These are phyloP conservation scores for Vitis amurensis DNA, from an alignment of 164 flowering plant genomes.

Conservation along the genomic window DNA sequence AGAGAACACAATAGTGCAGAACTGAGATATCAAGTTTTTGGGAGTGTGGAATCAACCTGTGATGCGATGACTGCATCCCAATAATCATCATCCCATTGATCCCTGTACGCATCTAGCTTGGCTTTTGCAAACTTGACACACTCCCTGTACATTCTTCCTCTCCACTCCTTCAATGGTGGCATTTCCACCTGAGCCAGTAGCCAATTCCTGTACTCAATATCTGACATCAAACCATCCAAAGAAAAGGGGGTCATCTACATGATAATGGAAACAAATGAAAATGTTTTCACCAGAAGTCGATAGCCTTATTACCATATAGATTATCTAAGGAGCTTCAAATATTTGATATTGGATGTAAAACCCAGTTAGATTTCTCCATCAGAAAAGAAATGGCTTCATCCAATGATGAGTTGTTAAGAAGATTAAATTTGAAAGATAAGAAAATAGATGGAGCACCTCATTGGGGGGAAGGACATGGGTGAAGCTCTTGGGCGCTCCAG, in stretches of 20 bases:
- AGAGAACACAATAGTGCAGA: too few relatives aligned
- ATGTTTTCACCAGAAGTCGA: not conserved
- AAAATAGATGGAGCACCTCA: not conserved
- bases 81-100: too few relatives aligned
- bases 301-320: not conserved
- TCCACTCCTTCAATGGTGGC: conserved; percentile 15
- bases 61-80: too few relatives aligned
- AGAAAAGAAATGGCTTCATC: not conserved
- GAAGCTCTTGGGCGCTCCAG: conserved; percentile 5
- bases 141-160: not conserved
- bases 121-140: too few relatives aligned
- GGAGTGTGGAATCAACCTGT: too few relatives aligned
- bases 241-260: not conserved
- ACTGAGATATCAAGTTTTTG: too few relatives aligned
- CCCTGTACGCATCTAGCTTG: too few relatives aligned
- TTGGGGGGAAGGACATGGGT: conserved; percentile 3
- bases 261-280: not conserved
- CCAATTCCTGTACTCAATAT: not conserved
- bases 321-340: too few relatives aligned
- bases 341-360: too few relatives aligned
- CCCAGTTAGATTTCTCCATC: not conserved
- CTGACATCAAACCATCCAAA: not conserved
- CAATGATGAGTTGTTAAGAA: not conserved
- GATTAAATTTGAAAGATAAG: not conserved
- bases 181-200: not conserved